Percentiles rank a stretch among this genome's conserved stretches.
Conservation (phyloP, 2,329 filamentous ascomycete genomes). For the Colletotrichum musicola region DNA sequence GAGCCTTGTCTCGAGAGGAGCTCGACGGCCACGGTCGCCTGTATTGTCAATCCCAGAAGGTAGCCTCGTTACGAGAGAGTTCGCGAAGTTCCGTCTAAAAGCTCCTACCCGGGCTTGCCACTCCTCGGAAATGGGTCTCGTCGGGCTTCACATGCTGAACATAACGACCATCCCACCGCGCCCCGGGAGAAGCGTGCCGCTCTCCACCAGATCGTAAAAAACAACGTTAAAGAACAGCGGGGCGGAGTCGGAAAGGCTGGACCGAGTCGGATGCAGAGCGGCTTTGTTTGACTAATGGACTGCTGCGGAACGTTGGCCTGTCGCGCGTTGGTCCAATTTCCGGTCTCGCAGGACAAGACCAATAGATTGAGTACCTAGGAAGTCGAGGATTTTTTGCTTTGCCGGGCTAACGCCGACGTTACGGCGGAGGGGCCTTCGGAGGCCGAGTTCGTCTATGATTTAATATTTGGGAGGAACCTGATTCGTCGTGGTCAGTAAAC, state of each 20-base stretch:
- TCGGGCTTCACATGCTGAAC: constrained; percentile 11
- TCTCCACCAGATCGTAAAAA: background rate
- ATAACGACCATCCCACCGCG: background rate
- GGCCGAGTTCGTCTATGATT: constrained; percentile 8
- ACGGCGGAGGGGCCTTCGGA: constrained; percentile 20
- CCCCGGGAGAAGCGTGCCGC: constrained; percentile 5
- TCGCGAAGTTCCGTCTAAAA: no score
- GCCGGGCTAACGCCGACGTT: constrained; percentile 25
- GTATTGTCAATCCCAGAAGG: no score
- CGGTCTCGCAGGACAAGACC: constrained; percentile 10
- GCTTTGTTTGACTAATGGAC: constrained; percentile 4
- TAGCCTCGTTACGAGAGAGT: no score
- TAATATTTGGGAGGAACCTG: background rate
- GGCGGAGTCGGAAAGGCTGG: background rate
- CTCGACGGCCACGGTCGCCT: no score
- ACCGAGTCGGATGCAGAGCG: background rate
- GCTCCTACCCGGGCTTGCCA: no score
- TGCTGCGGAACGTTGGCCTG: background rate
- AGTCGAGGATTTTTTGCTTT: background rate
- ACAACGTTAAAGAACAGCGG: background rate
- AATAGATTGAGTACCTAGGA: background rate
- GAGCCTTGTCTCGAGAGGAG: background rate
- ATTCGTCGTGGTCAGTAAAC: background rate
- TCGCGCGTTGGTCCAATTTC: constrained; percentile 5
- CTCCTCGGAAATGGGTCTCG: background rate